Conservation (phyloP, 1,284 basidiomycete species). For the Microbotryum silenes-acaulis region DNA sequence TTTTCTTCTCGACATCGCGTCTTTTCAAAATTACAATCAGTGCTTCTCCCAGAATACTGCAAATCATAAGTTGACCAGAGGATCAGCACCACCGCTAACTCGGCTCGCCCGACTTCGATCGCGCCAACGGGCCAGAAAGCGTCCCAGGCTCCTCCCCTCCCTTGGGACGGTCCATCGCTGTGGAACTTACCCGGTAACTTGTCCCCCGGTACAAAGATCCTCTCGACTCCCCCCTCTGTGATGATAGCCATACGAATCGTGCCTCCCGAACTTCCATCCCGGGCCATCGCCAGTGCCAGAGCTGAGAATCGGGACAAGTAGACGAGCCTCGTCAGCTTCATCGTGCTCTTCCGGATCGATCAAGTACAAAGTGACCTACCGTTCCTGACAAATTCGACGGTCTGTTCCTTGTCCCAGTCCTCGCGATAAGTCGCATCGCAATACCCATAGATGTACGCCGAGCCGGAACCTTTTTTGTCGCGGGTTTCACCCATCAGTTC, state of each 20-base stretch:
- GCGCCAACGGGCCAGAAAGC: no score
- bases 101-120: no score
- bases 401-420: conserved; percentile 86
- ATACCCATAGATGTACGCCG: conserved; percentile 97
- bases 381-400: conserved; percentile 90
- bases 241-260: conserved; percentile 97
- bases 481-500: neutral
- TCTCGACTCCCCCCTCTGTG: conserved; percentile 80
- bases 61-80: no score
- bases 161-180: no score
- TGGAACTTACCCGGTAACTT: conserved; percentile 35
- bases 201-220: conserved; percentile 90
- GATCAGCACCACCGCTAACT: no score
- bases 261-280: conserved; percentile 96
- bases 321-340: neutral
- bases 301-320: conserved; percentile 48
- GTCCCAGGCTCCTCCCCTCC: no score
- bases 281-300: conserved; percentile 87
- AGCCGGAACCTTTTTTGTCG: conserved; percentile 68
- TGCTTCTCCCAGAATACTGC: no score
- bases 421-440: conserved; percentile 97
- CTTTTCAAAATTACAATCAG: no score
- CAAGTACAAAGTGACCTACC: conserved; percentile 53
- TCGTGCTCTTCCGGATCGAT: neutral
- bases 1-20: no score